Conservation (phyloP, 192 early-diverging fungal genomes). For the Backusella mclennaniae region DNA sequence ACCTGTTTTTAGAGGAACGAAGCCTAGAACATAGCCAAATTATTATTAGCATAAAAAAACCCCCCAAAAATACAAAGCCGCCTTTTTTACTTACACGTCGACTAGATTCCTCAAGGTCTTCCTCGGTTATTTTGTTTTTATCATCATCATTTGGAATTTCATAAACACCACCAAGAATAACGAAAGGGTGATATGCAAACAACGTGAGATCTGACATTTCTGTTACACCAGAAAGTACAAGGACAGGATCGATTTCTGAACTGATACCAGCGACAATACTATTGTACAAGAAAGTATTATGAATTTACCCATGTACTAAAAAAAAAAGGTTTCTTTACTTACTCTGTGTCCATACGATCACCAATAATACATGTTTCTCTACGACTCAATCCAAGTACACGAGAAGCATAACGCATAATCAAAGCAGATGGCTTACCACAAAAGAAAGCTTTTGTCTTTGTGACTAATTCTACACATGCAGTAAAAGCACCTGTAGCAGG, state of each 20-base stretch:
- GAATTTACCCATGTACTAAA: not conserved
- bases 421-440: conserved; percentile 55
- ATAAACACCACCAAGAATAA: conserved; percentile 51
- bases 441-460: conserved; percentile 57
- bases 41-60: not conserved
- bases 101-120: conserved; percentile 26
- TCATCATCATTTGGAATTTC: conserved; percentile 33
- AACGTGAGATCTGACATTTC: conserved; percentile 38
- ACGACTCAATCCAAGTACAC: conserved; percentile 46
- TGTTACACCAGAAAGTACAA: conserved; percentile 57
- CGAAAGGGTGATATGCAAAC: conserved; percentile 51
- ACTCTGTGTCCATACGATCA: conserved; percentile 65
- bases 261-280: conserved; percentile 53
- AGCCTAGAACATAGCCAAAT: not conserved
- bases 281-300: not conserved
- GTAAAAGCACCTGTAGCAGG: conserved; percentile 58
- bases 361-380: conserved; percentile 62
- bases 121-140: conserved; percentile 15
- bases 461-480: conserved; percentile 53
- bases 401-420: conserved; percentile 59
- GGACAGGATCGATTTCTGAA: conserved; percentile 55
- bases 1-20: conserved; percentile 3
- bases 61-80: not conserved
- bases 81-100: conserved; percentile 4
- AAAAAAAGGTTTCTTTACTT: not conserved